Conservation (phyloP, 75 land plant species). For the Isoetes taiwanensis region DNA sequence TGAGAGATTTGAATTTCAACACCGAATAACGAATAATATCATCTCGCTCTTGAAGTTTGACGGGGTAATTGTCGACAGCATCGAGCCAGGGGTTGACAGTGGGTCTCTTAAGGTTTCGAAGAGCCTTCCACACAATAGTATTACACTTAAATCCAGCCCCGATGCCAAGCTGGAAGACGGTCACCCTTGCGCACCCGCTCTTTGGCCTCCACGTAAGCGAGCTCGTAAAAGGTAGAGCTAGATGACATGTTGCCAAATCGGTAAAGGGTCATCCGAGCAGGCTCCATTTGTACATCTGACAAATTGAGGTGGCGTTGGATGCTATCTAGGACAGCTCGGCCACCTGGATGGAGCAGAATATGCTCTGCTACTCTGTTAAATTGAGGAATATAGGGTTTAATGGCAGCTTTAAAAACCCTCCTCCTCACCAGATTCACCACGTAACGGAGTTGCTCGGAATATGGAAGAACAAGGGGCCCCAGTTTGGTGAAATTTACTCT, state of each 20-base stretch:
- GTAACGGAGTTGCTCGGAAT: not conserved
- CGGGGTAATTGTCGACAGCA: not conserved
- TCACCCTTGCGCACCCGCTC: not conserved
- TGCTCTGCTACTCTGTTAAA: not conserved
- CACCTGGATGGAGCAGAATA: conserved; percentile 3
- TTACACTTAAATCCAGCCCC: conserved; percentile 6
- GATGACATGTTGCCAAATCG: not conserved
- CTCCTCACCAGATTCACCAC: not conserved
- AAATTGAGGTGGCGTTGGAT: no score
- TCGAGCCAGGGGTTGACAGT: not conserved
- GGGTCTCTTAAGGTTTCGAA: not conserved
- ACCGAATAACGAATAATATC: no score
- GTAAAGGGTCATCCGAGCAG: not conserved
- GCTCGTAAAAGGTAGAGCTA: conserved; percentile 1
- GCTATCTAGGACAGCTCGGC: not conserved
- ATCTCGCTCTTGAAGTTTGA: no score
- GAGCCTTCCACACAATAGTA: not conserved
- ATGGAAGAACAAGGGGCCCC: not conserved
- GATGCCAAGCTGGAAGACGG: not conserved
- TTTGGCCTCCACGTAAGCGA: conserved; percentile 5
- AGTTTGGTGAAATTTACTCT: not conserved
- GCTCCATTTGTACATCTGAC: no score
- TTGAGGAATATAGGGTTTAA: not conserved
- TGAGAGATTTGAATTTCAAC: no score
- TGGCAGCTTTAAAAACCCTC: not conserved